phyloP scores from a whole-genome alignment of 2,329 filamentous ascomycete genomes.

The Fusarium devonianum region DNA sequence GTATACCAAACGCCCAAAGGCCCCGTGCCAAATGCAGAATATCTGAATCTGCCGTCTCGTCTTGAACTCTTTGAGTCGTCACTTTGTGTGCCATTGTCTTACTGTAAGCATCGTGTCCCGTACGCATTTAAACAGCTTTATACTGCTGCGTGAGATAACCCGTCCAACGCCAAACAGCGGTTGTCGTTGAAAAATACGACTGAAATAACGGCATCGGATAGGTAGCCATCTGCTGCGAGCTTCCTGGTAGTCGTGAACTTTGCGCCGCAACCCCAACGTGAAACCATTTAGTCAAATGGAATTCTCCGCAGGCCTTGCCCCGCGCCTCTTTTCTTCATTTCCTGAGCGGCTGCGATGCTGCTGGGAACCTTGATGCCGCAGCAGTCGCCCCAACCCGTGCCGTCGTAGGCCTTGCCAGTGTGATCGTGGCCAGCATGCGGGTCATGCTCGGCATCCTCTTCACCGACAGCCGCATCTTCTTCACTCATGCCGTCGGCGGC shows the following conservation, averaged over 20 bases:
- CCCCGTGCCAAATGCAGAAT: slow-evolving; percentile 6
- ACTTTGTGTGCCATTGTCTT: neutral
- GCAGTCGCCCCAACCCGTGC: slow-evolving; percentile 88
- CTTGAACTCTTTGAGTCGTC: neutral
- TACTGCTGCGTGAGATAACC: neutral
- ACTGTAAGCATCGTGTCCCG: too few species aligned
- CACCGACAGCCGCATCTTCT: slow-evolving; percentile 58
- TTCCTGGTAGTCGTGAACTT: slow-evolving; percentile 1
- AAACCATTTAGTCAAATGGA: slow-evolving; percentile 74
- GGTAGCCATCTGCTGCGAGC: slow-evolving; percentile 2
- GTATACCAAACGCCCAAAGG: slow-evolving; percentile 1
- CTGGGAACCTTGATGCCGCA: slow-evolving; percentile 98
- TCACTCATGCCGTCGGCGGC: slow-evolving; percentile 83
- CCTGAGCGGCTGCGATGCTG: slow-evolving; percentile 87
- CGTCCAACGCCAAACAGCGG: neutral
- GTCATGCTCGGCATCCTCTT: slow-evolving; percentile 57
- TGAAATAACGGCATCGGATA: slow-evolving; percentile 1
- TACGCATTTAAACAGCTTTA: neutral
- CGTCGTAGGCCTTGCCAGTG: slow-evolving; percentile 68
- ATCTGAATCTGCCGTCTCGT: slow-evolving; percentile 2
- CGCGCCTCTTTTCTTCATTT: slow-evolving; percentile 78
- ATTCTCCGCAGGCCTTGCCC: slow-evolving; percentile 72
- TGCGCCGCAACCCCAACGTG: neutral
- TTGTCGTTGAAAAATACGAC: slow-evolving; percentile 1
- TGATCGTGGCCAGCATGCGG: slow-evolving; percentile 68